phyloP scores from a whole-genome alignment of 2,329 filamentous ascomycete species.

The Sodiomyces alkalinus region DNA sequence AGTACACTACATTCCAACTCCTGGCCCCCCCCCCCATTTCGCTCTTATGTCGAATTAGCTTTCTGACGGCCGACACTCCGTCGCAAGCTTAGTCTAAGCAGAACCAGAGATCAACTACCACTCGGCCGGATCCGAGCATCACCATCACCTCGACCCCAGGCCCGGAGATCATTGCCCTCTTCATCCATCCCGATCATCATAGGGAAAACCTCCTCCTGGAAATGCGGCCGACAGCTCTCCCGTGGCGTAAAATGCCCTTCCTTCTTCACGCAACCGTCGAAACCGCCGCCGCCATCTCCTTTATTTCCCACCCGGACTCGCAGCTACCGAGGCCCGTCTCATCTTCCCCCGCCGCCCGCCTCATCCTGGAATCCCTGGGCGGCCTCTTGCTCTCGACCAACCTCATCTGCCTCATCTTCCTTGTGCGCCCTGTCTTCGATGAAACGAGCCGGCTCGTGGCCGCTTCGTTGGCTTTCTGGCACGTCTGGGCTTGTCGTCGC shows the following conservation, averaged over 20 bases:
- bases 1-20: no score
- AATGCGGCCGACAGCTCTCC: conserved; percentile 9
- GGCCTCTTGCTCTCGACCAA: conserved; percentile 29
- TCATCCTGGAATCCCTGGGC: conserved; percentile 31
- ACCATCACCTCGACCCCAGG: no score
- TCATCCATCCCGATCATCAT: no score
- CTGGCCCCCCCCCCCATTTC: no score
- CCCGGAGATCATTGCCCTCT: no score
- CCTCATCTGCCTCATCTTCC: conserved; percentile 23
- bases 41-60: no score
- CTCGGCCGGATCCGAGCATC: no score
- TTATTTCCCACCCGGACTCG: conserved; percentile 23
- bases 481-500: conserved; percentile 30
- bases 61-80: no score
- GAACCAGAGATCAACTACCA: no score
- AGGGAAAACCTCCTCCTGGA: no score
- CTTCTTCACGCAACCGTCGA: conserved; percentile 22
- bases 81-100: no score
- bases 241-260: conserved; percentile 16
- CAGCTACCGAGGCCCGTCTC: conserved; percentile 29
- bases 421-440: conserved; percentile 15
- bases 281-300: conserved; percentile 27
- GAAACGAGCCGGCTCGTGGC: conserved; percentile 18
- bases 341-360: conserved; percentile 19
- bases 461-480: conserved; percentile 29